Conservation (phyloP, 2,329 filamentous ascomycete genomes). For the Ustulina deusta region DNA sequence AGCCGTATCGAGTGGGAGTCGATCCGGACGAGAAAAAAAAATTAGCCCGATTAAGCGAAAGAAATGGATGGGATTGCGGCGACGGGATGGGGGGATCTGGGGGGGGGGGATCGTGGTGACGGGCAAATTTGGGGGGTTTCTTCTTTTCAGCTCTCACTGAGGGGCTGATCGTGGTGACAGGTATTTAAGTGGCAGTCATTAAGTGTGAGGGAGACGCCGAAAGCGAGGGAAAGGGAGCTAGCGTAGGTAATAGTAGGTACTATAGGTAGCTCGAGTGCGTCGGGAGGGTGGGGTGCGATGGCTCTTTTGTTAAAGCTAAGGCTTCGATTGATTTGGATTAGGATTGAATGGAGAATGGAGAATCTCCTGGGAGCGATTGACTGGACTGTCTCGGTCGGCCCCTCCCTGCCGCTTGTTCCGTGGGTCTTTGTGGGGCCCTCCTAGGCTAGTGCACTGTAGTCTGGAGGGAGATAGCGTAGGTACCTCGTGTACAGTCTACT, state of each 20-base stretch:
- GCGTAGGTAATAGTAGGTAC: background rate
- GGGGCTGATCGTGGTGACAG: constrained; percentile 23
- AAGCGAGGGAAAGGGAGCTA: constrained; percentile 3
- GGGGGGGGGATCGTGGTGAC: background rate
- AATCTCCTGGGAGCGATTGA: constrained; percentile 4
- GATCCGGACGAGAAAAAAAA: background rate
- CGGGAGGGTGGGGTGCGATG: background rate
- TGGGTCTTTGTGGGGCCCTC: constrained; percentile 14
- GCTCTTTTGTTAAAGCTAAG: constrained; percentile 2
- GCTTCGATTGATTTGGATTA: constrained; percentile 3
- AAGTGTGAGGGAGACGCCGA: constrained; percentile 17
- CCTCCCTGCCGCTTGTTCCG: constrained; percentile 33
- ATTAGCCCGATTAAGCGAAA: constrained; percentile 32
- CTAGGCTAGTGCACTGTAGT: constrained; percentile 1
- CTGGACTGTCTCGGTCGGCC: constrained; percentile 33
- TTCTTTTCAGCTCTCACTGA: constrained; percentile 35
- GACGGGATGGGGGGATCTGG: background rate
- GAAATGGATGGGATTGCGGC: constrained; percentile 7
- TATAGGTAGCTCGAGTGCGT: background rate
- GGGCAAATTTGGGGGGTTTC: constrained; percentile 33
- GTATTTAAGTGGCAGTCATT: constrained; percentile 10
- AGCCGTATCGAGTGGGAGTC: constrained; percentile 13
- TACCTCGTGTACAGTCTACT: background rate
- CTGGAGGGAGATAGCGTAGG: background rate
- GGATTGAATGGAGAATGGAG: constrained; percentile 3